Evolutionary conservation across 2,329 filamentous ascomycete species (phyloP).

Genomic region (Neofusicoccum kwambonambiense): DNA sequence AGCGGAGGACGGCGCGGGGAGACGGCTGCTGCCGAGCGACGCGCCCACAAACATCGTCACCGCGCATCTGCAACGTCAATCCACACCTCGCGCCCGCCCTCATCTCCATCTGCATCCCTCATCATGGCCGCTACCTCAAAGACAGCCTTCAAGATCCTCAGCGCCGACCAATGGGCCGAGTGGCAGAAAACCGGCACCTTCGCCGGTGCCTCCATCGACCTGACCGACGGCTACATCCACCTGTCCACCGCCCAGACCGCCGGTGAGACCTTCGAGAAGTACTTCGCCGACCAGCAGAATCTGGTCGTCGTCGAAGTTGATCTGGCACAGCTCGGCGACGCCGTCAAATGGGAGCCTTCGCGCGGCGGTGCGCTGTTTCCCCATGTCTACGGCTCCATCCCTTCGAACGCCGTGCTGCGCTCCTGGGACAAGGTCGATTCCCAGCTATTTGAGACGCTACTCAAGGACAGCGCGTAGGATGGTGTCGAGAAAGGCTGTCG

Average conservation of each 20-base stretch:
- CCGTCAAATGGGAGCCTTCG: constrained; percentile 20
- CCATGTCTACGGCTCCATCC: constrained; percentile 17
- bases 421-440: too few species aligned
- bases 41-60: neutral
- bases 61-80: neutral
- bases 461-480: too few species aligned
- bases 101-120: neutral
- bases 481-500: too few species aligned
- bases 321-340: constrained; percentile 16
- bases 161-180: constrained; percentile 9
- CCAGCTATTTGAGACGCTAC: too few species aligned
- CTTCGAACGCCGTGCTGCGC: too few species aligned
- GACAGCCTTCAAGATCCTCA: constrained; percentile 21
- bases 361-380: constrained; percentile 19
- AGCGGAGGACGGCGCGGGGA: too few species aligned
- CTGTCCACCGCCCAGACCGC: constrained; percentile 19
- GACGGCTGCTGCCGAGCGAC: too few species aligned
- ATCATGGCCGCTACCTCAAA: neutral
- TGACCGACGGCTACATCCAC: constrained; percentile 22
- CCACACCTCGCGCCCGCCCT: neutral
- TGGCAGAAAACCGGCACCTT: constrained; percentile 17
- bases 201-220: constrained; percentile 20
- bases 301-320: constrained; percentile 21
- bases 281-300: constrained; percentile 12
- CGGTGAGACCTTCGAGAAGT: constrained; percentile 19